phyloP scores from a whole-genome alignment of 108 stramenopile genomes.

The Cyclotella sp. region DNA sequence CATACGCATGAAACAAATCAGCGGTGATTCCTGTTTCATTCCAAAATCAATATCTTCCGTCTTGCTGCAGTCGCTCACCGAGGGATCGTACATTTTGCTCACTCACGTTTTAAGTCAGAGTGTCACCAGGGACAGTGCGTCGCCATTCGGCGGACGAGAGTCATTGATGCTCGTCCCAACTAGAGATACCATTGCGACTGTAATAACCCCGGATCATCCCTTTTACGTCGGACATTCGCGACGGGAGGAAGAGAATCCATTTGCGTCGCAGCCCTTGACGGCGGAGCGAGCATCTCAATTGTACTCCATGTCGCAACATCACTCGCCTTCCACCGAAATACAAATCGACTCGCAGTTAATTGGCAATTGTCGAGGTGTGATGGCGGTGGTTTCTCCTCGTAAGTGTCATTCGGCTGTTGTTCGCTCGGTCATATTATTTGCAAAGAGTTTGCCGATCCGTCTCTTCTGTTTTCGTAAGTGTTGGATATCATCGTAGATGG shows the following conservation, averaged over 20 bases:
- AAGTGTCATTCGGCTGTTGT: not conserved
- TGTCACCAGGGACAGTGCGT: not conserved
- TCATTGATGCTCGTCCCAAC: slow-evolving; percentile 44
- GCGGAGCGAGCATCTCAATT: slow-evolving; percentile 34
- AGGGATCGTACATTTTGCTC: slow-evolving; percentile 34
- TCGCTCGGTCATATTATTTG: not conserved
- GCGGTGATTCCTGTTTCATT: not conserved
- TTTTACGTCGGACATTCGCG: slow-evolving; percentile 24
- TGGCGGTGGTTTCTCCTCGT: slow-evolving; percentile 40
- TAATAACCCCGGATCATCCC: slow-evolving; percentile 43
- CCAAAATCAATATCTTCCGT: slow-evolving; percentile 37
- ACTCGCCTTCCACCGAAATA: not conserved
- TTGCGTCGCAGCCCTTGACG: slow-evolving; percentile 29
- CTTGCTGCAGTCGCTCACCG: slow-evolving; percentile 44
- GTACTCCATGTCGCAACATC: slow-evolving; percentile 40
- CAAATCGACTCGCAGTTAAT: slow-evolving; percentile 9
- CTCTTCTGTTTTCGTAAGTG: not conserved
- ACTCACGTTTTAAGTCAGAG: slow-evolving; percentile 37
- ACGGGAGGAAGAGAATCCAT: not conserved
- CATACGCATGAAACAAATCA: not conserved
- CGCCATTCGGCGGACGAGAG: slow-evolving; percentile 24
- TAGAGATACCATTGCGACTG: slow-evolving; percentile 30
- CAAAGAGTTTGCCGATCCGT: not conserved
- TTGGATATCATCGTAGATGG: slow-evolving; percentile 49
- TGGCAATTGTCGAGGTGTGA: slow-evolving; percentile 24